phyloP scores from a whole-genome alignment of 2,329 filamentous ascomycete genomes.

The Neobulgaria alba region DNA sequence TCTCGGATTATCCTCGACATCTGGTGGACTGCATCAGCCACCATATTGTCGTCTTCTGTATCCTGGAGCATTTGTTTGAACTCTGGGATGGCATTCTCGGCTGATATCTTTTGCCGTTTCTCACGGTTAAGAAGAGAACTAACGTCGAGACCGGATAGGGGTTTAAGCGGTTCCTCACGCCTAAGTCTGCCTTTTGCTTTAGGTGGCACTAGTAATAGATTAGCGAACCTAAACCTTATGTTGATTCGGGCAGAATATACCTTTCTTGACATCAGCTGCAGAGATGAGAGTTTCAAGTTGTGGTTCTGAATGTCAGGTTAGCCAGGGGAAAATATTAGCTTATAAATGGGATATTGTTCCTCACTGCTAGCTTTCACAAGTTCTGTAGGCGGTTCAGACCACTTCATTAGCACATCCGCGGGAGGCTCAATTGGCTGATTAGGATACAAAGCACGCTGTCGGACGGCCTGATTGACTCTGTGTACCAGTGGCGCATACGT shows the following conservation, averaged over 20 bases:
- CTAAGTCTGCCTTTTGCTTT: conserved; percentile 67
- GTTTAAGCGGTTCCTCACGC: conserved; percentile 57
- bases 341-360: background rate
- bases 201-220: conserved; percentile 52
- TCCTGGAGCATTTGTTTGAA: conserved; percentile 72
- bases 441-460: conserved; percentile 70
- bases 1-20: conserved; percentile 63
- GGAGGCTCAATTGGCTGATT: conserved; percentile 53
- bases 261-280: conserved; percentile 75
- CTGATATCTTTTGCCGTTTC: conserved; percentile 44
- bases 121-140: conserved; percentile 64
- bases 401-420: conserved; percentile 59
- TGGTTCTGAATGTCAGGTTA: conserved; percentile 33
- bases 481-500: conserved; percentile 82
- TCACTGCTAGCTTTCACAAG: background rate
- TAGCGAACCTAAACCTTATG: conserved; percentile 12
- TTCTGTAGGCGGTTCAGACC: conserved; percentile 32
- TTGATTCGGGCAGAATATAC: conserved; percentile 31
- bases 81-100: conserved; percentile 75
- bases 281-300: conserved; percentile 56
- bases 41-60: conserved; percentile 49
- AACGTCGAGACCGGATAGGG: conserved; percentile 83
- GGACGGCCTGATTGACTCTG: conserved; percentile 77
- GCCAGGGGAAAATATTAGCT: background rate
- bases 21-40: conserved; percentile 63